Base-by-base conservation (phyloP, 2,329 filamentous ascomycete species). In the Dothideomycetidae sp. region DNA sequence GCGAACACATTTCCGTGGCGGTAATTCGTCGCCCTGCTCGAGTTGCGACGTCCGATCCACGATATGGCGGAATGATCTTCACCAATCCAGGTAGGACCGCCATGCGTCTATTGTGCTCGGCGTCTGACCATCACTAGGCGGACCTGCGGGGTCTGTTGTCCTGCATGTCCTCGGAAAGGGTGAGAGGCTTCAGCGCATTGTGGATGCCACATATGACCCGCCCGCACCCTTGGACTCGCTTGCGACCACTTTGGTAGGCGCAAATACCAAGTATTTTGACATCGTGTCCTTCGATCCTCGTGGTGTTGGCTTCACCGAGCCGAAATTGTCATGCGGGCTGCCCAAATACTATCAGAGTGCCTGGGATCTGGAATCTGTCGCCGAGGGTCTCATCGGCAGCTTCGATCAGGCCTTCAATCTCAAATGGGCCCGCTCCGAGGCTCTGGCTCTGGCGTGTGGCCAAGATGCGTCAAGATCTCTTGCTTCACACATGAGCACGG, bases 21-120 rank as follows among this genome's bases (percentile, higher is more conserved):
- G 44, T 69, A 3, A 54, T 59, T 16, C 63, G 59, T 31, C 50
- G 66, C 4, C 60, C 65, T 1, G 64, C 64, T 5, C 59, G 50
- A 13, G 50, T 62, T 2, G 41, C 50, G 0, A 48, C 56, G 10
- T 51, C 57, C 3, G 63, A 68, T 47, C 48, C 57, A 11, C 54
- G 55, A 5, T 65, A 66, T 44, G 62, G 62, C 2, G 64, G 66
- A 3, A 55, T 64, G 1, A 55, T 69, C 16, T 35, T 70, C 4
- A 52, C 66, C 5, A 70, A 70, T 41, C 64, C 66, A 3, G 60
- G 45, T 46, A 18, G 11, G 29, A 12, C 16, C 5, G 21, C 26
- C 3, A 15, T 13, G 4, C 9, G 28, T 3, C 35, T 14, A 28
- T 23, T 21, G n/a, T 16, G 10, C 13, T 18, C 10, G 4, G 4